These are phyloP conservation scores for Phytomonas serpens DNA, from an alignment of 208 protist species.

Conservation along the genomic window DNA sequence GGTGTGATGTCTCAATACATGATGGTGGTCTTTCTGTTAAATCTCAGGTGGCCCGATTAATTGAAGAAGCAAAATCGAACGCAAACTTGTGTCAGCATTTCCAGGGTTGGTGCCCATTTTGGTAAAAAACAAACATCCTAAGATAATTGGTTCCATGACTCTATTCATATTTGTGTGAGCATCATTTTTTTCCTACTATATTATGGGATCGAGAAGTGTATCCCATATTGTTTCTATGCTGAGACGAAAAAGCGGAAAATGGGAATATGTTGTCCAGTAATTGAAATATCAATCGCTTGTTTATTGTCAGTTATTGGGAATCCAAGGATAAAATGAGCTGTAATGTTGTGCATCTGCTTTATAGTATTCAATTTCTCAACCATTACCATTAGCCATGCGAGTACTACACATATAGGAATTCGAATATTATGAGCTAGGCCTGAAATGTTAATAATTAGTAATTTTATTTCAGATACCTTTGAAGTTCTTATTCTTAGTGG, in stretches of 20 bases:
- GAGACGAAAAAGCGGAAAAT: neutral
- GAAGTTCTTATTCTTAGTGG: constrained; percentile 46
- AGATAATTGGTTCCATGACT: constrained; percentile 1
- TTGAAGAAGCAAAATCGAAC: constrained; percentile 95
- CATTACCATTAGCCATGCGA: neutral
- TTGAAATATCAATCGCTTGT: neutral
- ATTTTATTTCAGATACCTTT: constrained; percentile 15
- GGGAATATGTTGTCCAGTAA: neutral
- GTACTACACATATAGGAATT: neutral
- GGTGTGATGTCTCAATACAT: constrained; percentile 7
- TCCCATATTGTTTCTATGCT: neutral
- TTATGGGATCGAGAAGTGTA: neutral
- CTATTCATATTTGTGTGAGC: neutral
- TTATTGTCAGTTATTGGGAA: neutral
- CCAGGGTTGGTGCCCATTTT: constrained; percentile 98
- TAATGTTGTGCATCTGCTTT: neutral
- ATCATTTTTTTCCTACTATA: neutral
- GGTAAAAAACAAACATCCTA: constrained; percentile 50
- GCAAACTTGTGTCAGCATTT: constrained; percentile 99
- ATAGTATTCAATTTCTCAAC: neutral
- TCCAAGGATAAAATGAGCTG: neutral
- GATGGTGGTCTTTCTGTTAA: constrained; percentile 72
- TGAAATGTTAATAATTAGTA: neutral
- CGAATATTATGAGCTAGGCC: neutral
- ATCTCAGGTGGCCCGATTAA: constrained; percentile 90